phyloP scores from a whole-genome alignment of 1,284 basidiomycete species.

The Sporisorium sorghi region DNA sequence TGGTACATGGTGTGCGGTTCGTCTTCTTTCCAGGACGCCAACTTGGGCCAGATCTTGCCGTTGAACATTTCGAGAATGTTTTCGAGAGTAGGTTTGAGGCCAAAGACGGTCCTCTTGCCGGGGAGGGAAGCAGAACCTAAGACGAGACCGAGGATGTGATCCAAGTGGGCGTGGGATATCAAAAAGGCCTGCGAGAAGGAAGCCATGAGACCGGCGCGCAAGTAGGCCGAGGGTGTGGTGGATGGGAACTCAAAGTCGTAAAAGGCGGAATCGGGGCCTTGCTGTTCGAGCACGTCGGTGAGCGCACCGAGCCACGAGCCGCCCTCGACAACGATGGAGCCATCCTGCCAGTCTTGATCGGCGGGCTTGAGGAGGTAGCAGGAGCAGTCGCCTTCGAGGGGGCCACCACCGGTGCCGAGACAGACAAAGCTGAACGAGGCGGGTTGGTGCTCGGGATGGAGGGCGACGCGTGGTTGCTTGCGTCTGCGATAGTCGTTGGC shows the following conservation, averaged over 20 bases:
- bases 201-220: constrained; percentile 62
- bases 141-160: constrained; percentile 81
- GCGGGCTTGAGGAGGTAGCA: constrained; percentile 70
- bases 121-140: constrained; percentile 79
- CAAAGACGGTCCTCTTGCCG: constrained; percentile 79
- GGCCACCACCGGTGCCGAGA: constrained; percentile 71
- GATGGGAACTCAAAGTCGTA: constrained; percentile 57
- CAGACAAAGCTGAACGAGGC: constrained; percentile 64
- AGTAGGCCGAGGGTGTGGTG: constrained; percentile 42
- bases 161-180: constrained; percentile 83
- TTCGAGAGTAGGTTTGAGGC: constrained; percentile 75
- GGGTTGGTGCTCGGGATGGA: constrained; percentile 43
- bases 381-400: constrained; percentile 69
- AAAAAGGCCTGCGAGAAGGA: constrained; percentile 70
- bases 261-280: constrained; percentile 58
- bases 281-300: constrained; percentile 56
- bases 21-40: constrained; percentile 78
- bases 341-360: constrained; percentile 63
- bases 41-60: constrained; percentile 82
- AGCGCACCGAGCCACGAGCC: constrained; percentile 67
- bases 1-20: constrained; percentile 62
- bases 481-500: constrained; percentile 41
- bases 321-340: constrained; percentile 68
- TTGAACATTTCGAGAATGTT: constrained; percentile 81
- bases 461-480: constrained; percentile 39